phyloP scores from a whole-genome alignment of 768 basidiomycete genomes.

The Piloderma croceum region DNA sequence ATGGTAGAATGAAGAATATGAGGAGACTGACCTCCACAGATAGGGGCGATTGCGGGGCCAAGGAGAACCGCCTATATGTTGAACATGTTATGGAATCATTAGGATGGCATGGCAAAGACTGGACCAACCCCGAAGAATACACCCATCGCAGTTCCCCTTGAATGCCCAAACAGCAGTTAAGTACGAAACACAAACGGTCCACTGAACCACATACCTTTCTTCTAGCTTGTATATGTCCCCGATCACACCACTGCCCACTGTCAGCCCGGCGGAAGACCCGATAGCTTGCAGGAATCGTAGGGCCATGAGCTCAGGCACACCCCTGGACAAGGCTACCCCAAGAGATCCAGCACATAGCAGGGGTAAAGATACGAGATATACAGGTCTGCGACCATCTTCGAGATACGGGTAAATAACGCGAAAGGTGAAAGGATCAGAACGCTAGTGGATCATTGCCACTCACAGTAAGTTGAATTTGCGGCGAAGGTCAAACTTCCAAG shows the following conservation, averaged over 20 bases:
- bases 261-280: conserved; percentile 52
- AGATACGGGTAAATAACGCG: neutral
- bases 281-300: conserved; percentile 64
- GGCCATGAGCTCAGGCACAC: conserved; percentile 43
- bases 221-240: conserved; percentile 65
- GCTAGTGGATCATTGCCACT: too few relatives aligned
- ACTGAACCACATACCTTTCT: conserved; percentile 47
- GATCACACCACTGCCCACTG: conserved; percentile 55
- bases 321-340: conserved; percentile 47
- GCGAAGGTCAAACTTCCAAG: conserved; percentile 48
- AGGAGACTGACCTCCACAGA: conserved; percentile 41
- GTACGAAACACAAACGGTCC: too few relatives aligned
- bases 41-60: conserved; percentile 58
- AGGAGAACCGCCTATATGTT: conserved; percentile 42
- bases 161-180: conserved; percentile 31
- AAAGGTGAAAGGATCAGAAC: too few relatives aligned
- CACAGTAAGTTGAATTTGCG: conserved; percentile 46
- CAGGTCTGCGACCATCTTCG: conserved; percentile 57
- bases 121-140: conserved; percentile 46
- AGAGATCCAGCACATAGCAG: conserved; percentile 53
- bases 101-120: neutral
- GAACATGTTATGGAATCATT: neutral
- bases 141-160: conserved; percentile 51
- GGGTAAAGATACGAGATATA: conserved; percentile 58
- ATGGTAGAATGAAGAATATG: neutral